These are phyloP conservation scores for Lactarius hengduanensis DNA, from an alignment of 768 basidiomycete species.

Conservation along the genomic window DNA sequence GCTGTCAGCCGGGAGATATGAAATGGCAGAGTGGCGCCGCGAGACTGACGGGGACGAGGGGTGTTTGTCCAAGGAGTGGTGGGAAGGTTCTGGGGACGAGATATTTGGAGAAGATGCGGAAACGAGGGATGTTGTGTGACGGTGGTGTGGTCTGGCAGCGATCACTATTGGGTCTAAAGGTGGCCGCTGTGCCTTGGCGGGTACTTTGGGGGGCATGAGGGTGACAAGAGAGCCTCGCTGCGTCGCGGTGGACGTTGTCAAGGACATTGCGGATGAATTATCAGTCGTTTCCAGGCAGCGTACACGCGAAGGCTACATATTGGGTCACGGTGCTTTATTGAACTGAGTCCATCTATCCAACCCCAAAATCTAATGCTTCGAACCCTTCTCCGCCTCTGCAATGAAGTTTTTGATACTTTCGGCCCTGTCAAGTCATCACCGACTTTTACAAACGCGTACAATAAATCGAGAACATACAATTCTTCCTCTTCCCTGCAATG, in stretches of 20 bases:
- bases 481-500: constrained; percentile 72
- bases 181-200: constrained; percentile 1
- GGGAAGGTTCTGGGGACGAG: constrained; percentile 32
- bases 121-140: constrained; percentile 32
- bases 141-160: constrained; percentile 42
- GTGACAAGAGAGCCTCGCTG: background rate
- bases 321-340: constrained; percentile 11
- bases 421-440: constrained; percentile 47
- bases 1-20: constrained; percentile 43
- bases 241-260: background rate
- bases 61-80: constrained; percentile 15
- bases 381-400: constrained; percentile 79
- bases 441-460: constrained; percentile 28
- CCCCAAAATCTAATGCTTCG: constrained; percentile 46
- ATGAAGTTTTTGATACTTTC: constrained; percentile 78
- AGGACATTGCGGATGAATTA: constrained; percentile 5
- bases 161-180: constrained; percentile 26
- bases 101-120: constrained; percentile 28
- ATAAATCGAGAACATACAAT: constrained; percentile 56
- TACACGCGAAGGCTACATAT: background rate
- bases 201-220: background rate
- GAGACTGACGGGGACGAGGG: constrained; percentile 31
- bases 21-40: constrained; percentile 55
- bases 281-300: background rate
- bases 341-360: constrained; percentile 11